A percentile compares a stretch with the other conserved stretches of the same genome.
Conservation (phyloP, 768 basidiomycete species). For the Zangia roseola region DNA sequence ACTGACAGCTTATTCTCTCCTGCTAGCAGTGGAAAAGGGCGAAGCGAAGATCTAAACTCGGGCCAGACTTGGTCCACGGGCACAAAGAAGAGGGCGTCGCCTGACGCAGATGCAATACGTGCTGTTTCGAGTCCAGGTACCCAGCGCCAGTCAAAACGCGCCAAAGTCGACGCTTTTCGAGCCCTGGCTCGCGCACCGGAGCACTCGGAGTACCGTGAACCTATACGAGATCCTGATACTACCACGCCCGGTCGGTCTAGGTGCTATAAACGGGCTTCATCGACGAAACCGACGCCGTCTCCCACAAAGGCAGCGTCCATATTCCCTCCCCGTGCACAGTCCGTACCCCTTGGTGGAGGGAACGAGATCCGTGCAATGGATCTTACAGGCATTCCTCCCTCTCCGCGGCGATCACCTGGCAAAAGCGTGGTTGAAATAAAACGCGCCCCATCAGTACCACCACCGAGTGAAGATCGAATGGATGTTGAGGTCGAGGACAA, state of each 20-base stretch:
- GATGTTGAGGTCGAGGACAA: constrained; percentile 21
- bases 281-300: constrained; percentile 20
- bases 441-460: constrained; percentile 27
- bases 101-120: constrained; percentile 20
- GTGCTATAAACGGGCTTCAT: constrained; percentile 19
- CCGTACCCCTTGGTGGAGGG: constrained; percentile 27
- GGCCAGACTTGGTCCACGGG: constrained; percentile 1
- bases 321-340: constrained; percentile 26
- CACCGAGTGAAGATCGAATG: constrained; percentile 20
- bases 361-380: constrained; percentile 16
- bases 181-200: constrained; percentile 11
- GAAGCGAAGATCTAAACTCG: background rate
- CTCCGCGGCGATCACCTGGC: constrained; percentile 27
- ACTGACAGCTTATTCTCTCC: constrained; percentile 39
- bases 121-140: constrained; percentile 9
- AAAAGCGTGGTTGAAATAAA: constrained; percentile 20
- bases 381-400: constrained; percentile 22
- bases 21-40: background rate
- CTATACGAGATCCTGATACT: constrained; percentile 18
- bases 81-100: constrained; percentile 32
- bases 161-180: constrained; percentile 23
- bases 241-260: constrained; percentile 1
- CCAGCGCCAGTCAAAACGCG: constrained; percentile 25
- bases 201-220: constrained; percentile 17
- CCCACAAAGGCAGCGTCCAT: constrained; percentile 9